Conservation (phyloP, 768 basidiomycete species). For the Lactifluus subvellereus region DNA sequence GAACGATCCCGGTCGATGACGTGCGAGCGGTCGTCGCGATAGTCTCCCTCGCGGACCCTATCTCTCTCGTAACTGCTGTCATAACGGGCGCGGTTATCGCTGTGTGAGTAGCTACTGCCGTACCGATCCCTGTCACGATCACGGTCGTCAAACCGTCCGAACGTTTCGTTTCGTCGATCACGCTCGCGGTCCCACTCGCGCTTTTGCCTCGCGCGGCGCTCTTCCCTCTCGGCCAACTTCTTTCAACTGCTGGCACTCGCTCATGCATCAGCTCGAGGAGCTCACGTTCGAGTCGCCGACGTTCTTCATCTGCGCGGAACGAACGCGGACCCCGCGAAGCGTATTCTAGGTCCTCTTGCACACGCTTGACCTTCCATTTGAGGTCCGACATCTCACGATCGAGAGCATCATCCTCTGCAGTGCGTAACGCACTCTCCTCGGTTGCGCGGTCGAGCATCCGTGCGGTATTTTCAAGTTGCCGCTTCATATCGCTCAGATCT, state of each 20-base stretch:
- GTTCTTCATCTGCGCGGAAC: slow-evolving; percentile 74
- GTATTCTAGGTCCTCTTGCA: slow-evolving; percentile 91
- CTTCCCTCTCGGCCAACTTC: slow-evolving; percentile 72
- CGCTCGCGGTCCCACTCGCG: slow-evolving; percentile 73
- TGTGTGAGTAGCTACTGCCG: slow-evolving; percentile 28
- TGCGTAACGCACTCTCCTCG: slow-evolving; percentile 53
- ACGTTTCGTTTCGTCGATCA: slow-evolving; percentile 78
- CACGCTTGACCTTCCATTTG: slow-evolving; percentile 73
- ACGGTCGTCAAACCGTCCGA: slow-evolving; percentile 58
- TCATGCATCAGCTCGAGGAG: slow-evolving; percentile 83
- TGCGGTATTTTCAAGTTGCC: slow-evolving; percentile 71
- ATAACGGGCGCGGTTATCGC: slow-evolving; percentile 32
- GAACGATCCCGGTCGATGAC: slow-evolving; percentile 41
- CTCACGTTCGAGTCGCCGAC: slow-evolving; percentile 82
- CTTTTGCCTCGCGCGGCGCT: slow-evolving; percentile 69
- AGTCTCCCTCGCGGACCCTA: slow-evolving; percentile 36
- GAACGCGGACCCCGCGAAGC: slow-evolving; percentile 69
- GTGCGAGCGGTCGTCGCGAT: slow-evolving; percentile 33
- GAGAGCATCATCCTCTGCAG: slow-evolving; percentile 84
- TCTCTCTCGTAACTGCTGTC: slow-evolving; percentile 40
- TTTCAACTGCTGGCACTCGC: slow-evolving; percentile 85
- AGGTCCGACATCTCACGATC: slow-evolving; percentile 86
- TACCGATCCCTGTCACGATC: slow-evolving; percentile 33
- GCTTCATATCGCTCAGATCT: slow-evolving; percentile 84
- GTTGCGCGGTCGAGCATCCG: slow-evolving; percentile 70